Evolutionary conservation across 2,329 filamentous ascomycete genomes (phyloP).

Genomic region (Lachnellula subtilissima): DNA sequence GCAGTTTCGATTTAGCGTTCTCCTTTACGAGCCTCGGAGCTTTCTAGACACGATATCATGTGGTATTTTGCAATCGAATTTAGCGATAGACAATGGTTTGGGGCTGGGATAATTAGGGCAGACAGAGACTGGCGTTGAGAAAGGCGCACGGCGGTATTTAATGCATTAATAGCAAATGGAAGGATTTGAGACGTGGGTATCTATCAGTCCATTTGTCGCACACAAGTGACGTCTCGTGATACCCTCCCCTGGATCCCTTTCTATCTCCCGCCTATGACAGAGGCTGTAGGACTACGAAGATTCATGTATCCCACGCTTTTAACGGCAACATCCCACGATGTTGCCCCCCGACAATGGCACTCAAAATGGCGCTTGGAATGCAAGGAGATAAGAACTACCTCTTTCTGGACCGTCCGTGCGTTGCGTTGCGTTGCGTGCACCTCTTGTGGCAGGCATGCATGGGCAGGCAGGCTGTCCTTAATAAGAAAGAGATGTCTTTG

Average conservation of each 20-base stretch:
- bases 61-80: constrained; percentile 4
- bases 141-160: neutral
- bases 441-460: too few relatives aligned
- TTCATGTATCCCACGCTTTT: neutral
- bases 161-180: neutral
- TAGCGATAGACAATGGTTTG: neutral
- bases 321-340: neutral
- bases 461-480: neutral
- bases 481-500: neutral
- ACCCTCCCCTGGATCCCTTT: too few relatives aligned
- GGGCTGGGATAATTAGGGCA: neutral
- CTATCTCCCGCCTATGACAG: too few relatives aligned
- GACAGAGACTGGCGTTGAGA: neutral
- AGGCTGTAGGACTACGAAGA: neutral
- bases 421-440: neutral
- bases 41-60: constrained; percentile 10
- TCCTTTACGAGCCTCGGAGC: constrained; percentile 7
- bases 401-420: neutral
- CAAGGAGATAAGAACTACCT: neutral
- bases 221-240: too few relatives aligned
- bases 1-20: constrained; percentile 12
- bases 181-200: neutral
- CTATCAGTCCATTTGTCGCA: neutral
- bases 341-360: neutral
- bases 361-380: neutral